These are phyloP conservation scores for Thraustotheca clavata DNA, from an alignment of 352 stramenopile species.

Conservation along the genomic window DNA sequence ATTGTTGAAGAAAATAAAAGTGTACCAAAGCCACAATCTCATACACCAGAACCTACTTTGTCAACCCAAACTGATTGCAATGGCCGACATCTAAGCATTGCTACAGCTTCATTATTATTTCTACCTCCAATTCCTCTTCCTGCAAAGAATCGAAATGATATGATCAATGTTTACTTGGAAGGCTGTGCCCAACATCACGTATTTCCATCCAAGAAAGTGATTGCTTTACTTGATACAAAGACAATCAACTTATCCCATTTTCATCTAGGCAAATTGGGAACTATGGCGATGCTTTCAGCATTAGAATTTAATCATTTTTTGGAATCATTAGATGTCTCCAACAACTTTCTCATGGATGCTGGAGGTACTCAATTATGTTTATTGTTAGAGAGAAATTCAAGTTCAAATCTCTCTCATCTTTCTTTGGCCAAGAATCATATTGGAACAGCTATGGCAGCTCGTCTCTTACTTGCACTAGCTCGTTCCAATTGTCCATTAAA, in stretches of 20 bases:
- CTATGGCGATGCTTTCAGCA: neutral
- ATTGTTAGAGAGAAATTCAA: neutral
- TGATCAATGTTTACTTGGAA: slow-evolving; percentile 12
- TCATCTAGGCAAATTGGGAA: neutral
- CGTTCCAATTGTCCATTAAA: neutral
- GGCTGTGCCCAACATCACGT: slow-evolving; percentile 9
- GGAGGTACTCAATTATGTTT: neutral
- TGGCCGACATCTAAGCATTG: neutral
- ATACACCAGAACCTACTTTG: neutral
- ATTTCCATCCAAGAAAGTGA: slow-evolving; percentile 17
- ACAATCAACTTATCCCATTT: slow-evolving; percentile 1
- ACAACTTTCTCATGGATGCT: slow-evolving; percentile 4
- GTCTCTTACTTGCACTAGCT: neutral
- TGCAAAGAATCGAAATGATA: neutral
- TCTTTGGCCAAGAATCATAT: slow-evolving; percentile 16
- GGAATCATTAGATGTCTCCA: neutral
- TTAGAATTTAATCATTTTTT: neutral
- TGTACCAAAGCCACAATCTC: neutral
- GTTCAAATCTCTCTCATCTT: neutral
- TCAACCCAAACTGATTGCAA: neutral
- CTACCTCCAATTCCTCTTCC: neutral
- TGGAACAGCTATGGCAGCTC: neutral
- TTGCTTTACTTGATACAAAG: neutral
- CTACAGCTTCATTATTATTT: neutral
- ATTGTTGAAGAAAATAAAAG: neutral